Evolutionary conservation across 192 early-diverging fungal species (phyloP), one percentile per base, ranked within the genome.

Genomic region (Geranomyces variabilis): DNA sequence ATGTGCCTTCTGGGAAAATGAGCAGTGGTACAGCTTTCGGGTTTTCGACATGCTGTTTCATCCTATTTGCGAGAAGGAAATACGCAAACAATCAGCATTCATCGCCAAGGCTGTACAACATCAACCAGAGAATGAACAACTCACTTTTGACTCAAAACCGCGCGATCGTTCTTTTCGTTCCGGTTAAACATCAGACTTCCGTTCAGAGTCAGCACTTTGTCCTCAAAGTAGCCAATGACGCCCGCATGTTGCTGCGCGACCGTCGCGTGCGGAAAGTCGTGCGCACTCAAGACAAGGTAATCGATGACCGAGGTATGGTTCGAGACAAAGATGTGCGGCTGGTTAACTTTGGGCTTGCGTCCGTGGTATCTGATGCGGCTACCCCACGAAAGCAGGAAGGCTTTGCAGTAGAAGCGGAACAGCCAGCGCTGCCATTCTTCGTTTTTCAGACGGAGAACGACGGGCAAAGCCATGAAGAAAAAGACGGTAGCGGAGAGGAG

Each of bases 1-100:
- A 86, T 9, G 84, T 86, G 17, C 82, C 84, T 74, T 86, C 84
- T 13, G 84, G 84, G 77, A 86, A 86, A 34, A 86, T 83, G 22
- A 86, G 71, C 26, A 86, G 69, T 9, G 84, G 84, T 36, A 75
- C 67, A 31, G 73, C 76, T 0, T 26, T 61, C 2, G 80, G 60
- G 60, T 80, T 77, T 41, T 67, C 49, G 19, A 82, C 80, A 63
- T 86, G 84, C 30, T 77, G 75, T 41, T 71, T 43, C 80, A 86
- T 83, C 49, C 80, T 84, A 56, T 10, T n/a, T 10, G 36, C 36
- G 5, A 49, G 76, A 31, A 60, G 19, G 19, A 63, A n/a, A 62
- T 14, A 48, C n/a, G 21, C 19, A 8, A 36, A 28, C 1, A 75
- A 58, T 12, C n/a, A 17, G 66, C 22, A 67, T 41, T 41, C 19